Conservation (phyloP, 306 rosid genomes). For the Astragalus glycyphyllos region DNA sequence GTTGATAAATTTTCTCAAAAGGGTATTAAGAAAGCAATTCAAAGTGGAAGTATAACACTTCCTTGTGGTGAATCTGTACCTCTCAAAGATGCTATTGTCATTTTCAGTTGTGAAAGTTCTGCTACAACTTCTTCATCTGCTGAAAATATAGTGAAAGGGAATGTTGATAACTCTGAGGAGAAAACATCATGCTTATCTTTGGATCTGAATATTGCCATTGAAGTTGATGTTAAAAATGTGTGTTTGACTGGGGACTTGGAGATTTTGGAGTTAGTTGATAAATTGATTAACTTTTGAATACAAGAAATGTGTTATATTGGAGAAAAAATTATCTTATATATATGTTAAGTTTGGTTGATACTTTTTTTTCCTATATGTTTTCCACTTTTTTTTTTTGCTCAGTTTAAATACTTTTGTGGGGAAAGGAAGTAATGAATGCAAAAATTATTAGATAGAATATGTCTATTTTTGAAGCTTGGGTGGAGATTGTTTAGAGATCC, state of each 20-base stretch:
- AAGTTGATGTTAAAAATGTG: slow-evolving; percentile 39
- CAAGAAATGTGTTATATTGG: slow-evolving; percentile 38
- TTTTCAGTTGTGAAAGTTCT: slow-evolving; percentile 64
- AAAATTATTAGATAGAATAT: slow-evolving; percentile 7
- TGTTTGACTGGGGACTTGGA: background rate
- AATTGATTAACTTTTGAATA: slow-evolving; percentile 50
- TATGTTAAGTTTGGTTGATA: slow-evolving; percentile 38
- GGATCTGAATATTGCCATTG: slow-evolving; percentile 74
- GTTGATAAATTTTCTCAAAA: slow-evolving; percentile 63
- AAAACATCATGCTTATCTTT: slow-evolving; percentile 41
- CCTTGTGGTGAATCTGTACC: slow-evolving; percentile 60
- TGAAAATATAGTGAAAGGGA: slow-evolving; percentile 41
- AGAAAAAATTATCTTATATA: slow-evolving; percentile 17
- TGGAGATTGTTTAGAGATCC: background rate
- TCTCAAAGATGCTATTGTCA: slow-evolving; percentile 76
- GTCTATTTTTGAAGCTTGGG: slow-evolving; percentile 14
- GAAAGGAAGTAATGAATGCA: slow-evolving; percentile 18
- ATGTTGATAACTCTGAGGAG: slow-evolving; percentile 18
- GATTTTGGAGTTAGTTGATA: slow-evolving; percentile 69
- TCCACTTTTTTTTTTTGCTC: slow-evolving; percentile 20
- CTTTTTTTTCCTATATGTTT: slow-evolving; percentile 14
- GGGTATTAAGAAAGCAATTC: slow-evolving; percentile 66
- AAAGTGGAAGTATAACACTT: slow-evolving; percentile 63
- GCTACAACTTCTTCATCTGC: background rate
- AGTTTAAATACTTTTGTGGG: slow-evolving; percentile 22